Conservation (phyloP, 345 rosid species). For the Eutrema heterophyllum region DNA sequence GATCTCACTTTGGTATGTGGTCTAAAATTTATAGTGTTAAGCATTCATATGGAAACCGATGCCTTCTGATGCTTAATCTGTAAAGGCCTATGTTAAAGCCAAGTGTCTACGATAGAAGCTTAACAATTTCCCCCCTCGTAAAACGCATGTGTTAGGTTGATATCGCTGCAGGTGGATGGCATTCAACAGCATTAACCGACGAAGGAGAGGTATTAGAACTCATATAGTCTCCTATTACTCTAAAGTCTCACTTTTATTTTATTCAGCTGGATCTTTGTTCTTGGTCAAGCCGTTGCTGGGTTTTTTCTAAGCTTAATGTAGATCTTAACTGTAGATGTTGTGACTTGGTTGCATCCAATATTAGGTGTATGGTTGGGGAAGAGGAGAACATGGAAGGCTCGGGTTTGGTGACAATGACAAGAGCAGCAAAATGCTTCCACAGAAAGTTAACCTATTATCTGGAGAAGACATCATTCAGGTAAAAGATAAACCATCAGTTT, state of each 20-base stretch:
- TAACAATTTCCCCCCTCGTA: background rate
- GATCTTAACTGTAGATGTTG: slow-evolving; percentile 4
- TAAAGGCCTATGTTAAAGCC: background rate
- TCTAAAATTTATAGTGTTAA: background rate
- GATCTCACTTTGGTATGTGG: slow-evolving; percentile 73
- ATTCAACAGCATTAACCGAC: slow-evolving; percentile 83
- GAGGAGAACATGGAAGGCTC: slow-evolving; percentile 99
- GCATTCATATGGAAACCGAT: background rate
- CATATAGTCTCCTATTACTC: background rate
- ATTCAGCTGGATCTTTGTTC: background rate
- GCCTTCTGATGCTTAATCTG: background rate
- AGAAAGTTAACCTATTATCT: slow-evolving; percentile 77
- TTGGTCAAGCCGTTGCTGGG: background rate
- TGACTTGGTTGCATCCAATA: slow-evolving; percentile 11
- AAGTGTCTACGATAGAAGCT: background rate
- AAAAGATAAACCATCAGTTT: background rate
- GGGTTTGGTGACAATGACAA: slow-evolving; percentile 98
- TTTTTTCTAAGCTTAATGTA: slow-evolving; percentile 2
- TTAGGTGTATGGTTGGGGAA: slow-evolving; percentile 98
- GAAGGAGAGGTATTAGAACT: slow-evolving; percentile 66
- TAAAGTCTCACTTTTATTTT: background rate
- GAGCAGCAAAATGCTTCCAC: slow-evolving; percentile 98
- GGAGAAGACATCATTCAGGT: slow-evolving; percentile 88
- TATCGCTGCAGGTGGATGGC: slow-evolving; percentile 99
- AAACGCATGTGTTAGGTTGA: slow-evolving; percentile 57